Base-by-base conservation (phyloP, 768 basidiomycete genomes). In the Strobilomyces confusus region DNA sequence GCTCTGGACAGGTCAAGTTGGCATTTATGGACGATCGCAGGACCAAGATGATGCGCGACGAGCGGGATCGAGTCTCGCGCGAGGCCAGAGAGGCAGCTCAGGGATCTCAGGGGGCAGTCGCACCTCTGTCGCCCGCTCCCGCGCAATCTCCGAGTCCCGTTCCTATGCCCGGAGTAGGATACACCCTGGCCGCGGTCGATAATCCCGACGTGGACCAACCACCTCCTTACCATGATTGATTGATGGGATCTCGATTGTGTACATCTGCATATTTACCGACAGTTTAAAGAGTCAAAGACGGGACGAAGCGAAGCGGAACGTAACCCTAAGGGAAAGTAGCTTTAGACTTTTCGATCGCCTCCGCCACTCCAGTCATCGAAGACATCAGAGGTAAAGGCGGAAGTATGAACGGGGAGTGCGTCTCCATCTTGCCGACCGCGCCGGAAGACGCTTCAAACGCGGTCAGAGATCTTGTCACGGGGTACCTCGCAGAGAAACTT, bases 1-100 rank as follows among this genome's bases (percentile, higher is more conserved):
- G n/a, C 17, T 9, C 19, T 36, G 11, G 17, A 41, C 57, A 92
- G 90, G 83, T 87, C n/a, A 88, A 83, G 65, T 69, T 90, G 46
- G 85, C 85, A 1, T 92, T 81, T 64, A 76, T 90, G 62, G 91
- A 93, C 44, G 91, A 93, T 63, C 79, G 91, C 47, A 84, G 76
- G 62, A 69, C 72, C 1, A 85, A 83, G 61, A 66, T 70, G 60
- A 48, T 78, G 54, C 69, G 68, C 9, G 82, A 89, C 54, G 73
- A 85, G 60, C 74, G 81, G 58, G 89, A 92, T 57, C 78, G 70
- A 63, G 72, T 80, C 55, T 71, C 65, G 46, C 72, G 81, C 41
- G 72, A 63, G 50, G 77, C 77, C 38, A 72, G 75, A 43, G 72
- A 67, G 36, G 67, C 61, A 4, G 64, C 49, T 5, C 52, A 8